Conservation (phyloP, 495 filamentous ascomycete species). For the Lindgomyces ingoldianus region DNA sequence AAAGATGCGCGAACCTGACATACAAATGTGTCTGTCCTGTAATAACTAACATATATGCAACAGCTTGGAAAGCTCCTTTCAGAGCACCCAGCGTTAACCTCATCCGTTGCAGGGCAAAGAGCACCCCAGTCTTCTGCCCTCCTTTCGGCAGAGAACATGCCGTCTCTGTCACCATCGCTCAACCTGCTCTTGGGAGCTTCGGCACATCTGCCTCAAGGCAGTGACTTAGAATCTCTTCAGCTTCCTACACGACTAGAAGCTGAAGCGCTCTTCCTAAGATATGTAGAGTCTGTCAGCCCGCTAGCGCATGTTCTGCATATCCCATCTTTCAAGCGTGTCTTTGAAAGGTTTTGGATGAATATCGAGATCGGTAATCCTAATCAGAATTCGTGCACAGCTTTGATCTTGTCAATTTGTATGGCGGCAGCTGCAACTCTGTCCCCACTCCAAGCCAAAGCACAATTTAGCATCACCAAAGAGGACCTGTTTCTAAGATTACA, state of each 20-base stretch:
- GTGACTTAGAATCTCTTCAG: constrained; percentile 16
- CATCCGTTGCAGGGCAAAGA: constrained; percentile 28
- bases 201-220: constrained; percentile 1
- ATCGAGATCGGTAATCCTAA: constrained; percentile 33
- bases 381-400: constrained; percentile 32
- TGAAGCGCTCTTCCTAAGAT: constrained; percentile 29
- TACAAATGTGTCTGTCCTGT: background rate
- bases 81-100: constrained; percentile 17
- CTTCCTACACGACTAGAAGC: constrained; percentile 33
- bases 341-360: constrained; percentile 36
- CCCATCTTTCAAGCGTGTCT: constrained; percentile 34
- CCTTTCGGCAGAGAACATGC: constrained; percentile 34
- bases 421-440: constrained; percentile 35
- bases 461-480: constrained; percentile 37
- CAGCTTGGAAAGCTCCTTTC: constrained; percentile 37
- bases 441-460: constrained; percentile 32
- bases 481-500: constrained; percentile 33
- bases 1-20: background rate
- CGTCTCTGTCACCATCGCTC: constrained; percentile 32
- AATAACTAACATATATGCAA: constrained; percentile 16
- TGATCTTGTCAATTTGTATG: constrained; percentile 35
- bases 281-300: constrained; percentile 35
- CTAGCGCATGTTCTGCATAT: constrained; percentile 36
- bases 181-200: constrained; percentile 28
- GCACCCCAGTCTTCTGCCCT: constrained; percentile 33